Percentiles rank a stretch among this genome's conserved stretches.
Conservation (phyloP, 2,329 filamentous ascomycete species). For the Fusarium floridanum region DNA sequence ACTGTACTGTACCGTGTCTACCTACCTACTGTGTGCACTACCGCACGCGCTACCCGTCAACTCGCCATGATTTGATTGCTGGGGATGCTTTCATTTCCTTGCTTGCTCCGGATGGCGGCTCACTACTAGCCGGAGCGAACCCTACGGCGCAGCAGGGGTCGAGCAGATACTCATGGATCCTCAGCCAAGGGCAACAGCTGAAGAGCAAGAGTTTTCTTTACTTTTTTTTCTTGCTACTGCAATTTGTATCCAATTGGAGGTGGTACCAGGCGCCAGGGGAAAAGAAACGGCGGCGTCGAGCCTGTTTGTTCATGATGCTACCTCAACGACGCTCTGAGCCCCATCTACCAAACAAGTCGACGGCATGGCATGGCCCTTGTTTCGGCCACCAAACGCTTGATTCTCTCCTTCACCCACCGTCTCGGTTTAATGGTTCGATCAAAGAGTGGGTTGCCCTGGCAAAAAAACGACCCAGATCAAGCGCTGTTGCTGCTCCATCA, state of each 20-base stretch:
- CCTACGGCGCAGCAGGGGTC: constrained; percentile 37
- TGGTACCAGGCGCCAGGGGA: constrained; percentile 18
- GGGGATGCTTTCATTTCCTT: constrained; percentile 4
- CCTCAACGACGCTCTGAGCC: constrained; percentile 24
- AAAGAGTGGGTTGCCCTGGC: constrained; percentile 35
- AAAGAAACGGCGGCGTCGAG: constrained; percentile 13
- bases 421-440: constrained; percentile 9
- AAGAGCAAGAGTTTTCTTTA: constrained; percentile 11
- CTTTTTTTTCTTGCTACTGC: constrained; percentile 2
- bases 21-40: constrained; percentile 2
- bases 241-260: constrained; percentile 17
- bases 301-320: constrained; percentile 32
- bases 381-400: constrained; percentile 21
- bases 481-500: constrained; percentile 19
- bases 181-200: constrained; percentile 20
- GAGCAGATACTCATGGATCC: constrained; percentile 13
- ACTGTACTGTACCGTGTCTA: too few relatives aligned
- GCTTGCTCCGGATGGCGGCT: constrained; percentile 16
- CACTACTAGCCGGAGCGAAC: constrained; percentile 30
- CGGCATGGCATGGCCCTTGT: background rate
- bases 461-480: constrained; percentile 25
- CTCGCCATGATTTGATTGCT: constrained; percentile 8
- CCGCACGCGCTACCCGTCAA: constrained; percentile 5
- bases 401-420: constrained; percentile 18
- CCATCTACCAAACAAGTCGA: background rate